Evolutionary conservation across 805 yeast species (phyloP).

Genomic region (Pichia manshurica): DNA sequence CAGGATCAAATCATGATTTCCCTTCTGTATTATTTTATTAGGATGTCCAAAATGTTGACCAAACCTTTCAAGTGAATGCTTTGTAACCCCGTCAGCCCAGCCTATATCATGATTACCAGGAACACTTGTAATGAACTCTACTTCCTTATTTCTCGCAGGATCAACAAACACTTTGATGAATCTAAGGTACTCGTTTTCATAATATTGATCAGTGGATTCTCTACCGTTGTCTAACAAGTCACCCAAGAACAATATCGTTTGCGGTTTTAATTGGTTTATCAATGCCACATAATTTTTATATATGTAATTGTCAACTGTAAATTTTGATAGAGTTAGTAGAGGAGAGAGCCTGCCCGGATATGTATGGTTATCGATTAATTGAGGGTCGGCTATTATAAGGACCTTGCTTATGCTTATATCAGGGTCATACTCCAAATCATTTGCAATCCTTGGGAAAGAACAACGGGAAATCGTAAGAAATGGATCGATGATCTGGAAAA

Average conservation of each 20-base stretch:
- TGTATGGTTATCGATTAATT: conserved; percentile 79
- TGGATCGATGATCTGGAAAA: conserved; percentile 17
- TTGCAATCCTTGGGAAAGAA: conserved; percentile 11
- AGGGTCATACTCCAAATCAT: not conserved
- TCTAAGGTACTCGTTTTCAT: conserved; percentile 50
- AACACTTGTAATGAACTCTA: conserved; percentile 34
- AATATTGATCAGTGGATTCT: conserved; percentile 46
- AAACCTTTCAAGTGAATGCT: conserved; percentile 56
- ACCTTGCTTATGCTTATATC: conserved; percentile 10
- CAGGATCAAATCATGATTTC: conserved; percentile 66
- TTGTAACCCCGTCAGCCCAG: conserved; percentile 65
- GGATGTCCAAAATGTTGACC: conserved; percentile 67
- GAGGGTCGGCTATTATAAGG: conserved; percentile 84
- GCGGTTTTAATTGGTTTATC: conserved; percentile 59
- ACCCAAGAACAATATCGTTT: conserved; percentile 74
- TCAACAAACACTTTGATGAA: conserved; percentile 54
- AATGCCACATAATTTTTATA: conserved; percentile 66
- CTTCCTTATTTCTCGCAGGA: conserved; percentile 24
- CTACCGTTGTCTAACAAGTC: conserved; percentile 95
- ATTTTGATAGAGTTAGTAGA: conserved; percentile 49
- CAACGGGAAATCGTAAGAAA: conserved; percentile 11
- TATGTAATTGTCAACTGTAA: conserved; percentile 71
- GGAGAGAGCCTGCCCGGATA: conserved; percentile 65
- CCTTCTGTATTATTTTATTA: conserved; percentile 46
- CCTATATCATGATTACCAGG: conserved; percentile 99